Evolutionary conservation across 495 filamentous ascomycete species (phyloP), one percentile per base, ranked within the genome.

Genomic region (Tuber microsphaerosporum): DNA sequence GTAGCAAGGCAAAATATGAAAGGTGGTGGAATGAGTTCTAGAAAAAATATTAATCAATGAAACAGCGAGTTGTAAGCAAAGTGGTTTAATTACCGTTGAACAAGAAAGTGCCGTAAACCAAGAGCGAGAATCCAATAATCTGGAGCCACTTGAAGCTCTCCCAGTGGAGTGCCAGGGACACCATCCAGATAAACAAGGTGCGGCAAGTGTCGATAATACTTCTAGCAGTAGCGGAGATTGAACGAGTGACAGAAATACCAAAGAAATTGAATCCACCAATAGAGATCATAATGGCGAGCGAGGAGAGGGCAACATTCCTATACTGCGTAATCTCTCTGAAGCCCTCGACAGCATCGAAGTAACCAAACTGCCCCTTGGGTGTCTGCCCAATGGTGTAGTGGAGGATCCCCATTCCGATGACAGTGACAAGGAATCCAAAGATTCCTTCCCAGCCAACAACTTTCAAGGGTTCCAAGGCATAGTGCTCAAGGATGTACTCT

Each of bases 251-350:
- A 8, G 90, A 92, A 22, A 99, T 89, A 44, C 95, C 95, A 84
- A 99, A 99, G 87, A 94, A 98, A 86, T 99, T 99, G 89, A 97
- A 99, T 72, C 94, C 93, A 91, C 94, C 94, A 82, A 99, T 98
- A 82, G 91, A 94, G 79, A 99, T 89, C 95, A 99, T 99, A 77
- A 97, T 98, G 61, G 94, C 82, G 22, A 98, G 39, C 71, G 92
- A 94, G 10, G 91, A 91, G 0, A 94, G 78, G 42, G 89, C 89
- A 72, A 99, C 89, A 2, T 87, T 80, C n/a, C 85, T 86, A 82
- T 96, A 89, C 37, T 88, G 83, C 3, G 88, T 87, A 76, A 99
- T 88, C 84, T 99, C 88, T 42, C 88, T 85, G 87, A 91, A 92
- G 2, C 93, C 96, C 81, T 97, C 93, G 17, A 88, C 88, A 76